A percentile compares a stretch with the other conserved stretches of the same genome.
Evolutionary conservation across 352 stramenopile genomes (phyloP).

Genomic region (Globisporangium sylvaticum): DNA sequence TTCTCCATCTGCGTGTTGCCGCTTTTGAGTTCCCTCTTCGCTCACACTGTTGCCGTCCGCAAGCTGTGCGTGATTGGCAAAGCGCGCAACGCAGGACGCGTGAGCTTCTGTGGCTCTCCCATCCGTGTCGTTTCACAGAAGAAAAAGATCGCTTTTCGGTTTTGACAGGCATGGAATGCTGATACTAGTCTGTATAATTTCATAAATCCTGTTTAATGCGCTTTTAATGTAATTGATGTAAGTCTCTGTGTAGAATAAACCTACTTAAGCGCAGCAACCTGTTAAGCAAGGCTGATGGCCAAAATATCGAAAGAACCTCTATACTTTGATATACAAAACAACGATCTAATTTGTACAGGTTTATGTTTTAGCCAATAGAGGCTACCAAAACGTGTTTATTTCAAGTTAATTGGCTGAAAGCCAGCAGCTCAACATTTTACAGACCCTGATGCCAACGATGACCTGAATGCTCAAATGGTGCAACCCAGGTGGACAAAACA

Average conservation of each 20-base stretch:
- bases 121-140: neutral
- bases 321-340: neutral
- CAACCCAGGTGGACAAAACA: neutral
- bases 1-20: neutral
- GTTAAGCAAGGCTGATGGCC: neutral
- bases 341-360: neutral
- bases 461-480: too few species aligned
- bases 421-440: neutral
- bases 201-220: neutral
- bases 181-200: neutral
- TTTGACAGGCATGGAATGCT: neutral
- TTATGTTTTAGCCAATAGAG: neutral
- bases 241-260: neutral
- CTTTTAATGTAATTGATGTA: neutral
- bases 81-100: neutral
- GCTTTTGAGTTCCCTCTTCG: neutral
- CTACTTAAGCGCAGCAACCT: neutral
- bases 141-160: neutral
- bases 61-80: neutral
- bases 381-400: neutral
- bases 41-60: too few species aligned
- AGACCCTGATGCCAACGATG: neutral
- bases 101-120: neutral
- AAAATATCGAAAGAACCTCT: neutral
- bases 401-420: neutral